Evolutionary conservation across 1,139 yeast species (phyloP), one percentile per base, ranked within the genome.

Genomic region (Scheffersomyces illinoinensis): DNA sequence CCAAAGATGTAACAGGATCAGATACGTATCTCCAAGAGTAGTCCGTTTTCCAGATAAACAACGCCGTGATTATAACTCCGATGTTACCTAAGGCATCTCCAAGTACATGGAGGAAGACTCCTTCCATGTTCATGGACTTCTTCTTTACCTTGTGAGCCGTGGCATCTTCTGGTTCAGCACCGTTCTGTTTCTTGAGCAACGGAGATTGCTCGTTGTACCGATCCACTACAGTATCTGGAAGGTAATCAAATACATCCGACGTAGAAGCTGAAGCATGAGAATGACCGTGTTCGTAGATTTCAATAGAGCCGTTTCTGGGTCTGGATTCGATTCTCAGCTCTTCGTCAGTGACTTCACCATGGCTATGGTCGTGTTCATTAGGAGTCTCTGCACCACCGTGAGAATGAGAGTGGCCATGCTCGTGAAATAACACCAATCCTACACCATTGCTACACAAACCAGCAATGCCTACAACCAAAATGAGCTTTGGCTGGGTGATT

Each of bases 21-120:
- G 90, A 79, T 71, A 91, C 91, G 73, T 76, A 93, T 70, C 86
- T 88, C 97, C 99, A 95, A 1, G 91, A 81, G 71, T 84, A 93
- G 66, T 91, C 88, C 0, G 98, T 93, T 73, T 90, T 89, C 98
- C 98, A 93, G 67, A 95, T 93, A 67, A 95, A 89, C 50, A 95
- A 65, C 1, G 98, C 99, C 2, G 98, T 89, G 17, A 84, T 73
- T 61, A 95, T 95, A 57, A 95, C 99, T 64, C 99, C 99, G 58
- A 95, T 78, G 71, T 95, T 95, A 64, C 99, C 99, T 61, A 95
- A 79, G 0, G 98, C 98, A 73, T 95, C 99, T 53, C 99, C 99
- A 67, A 95, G 66, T 6, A 95, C 99, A 71, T 95, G 99, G 67
- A 95, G 80, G 70, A 91, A 95, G 5, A 95, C 98, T 62, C 99